Evolutionary conservation across 805 yeast species (phyloP).

Genomic region (Cyberlindnera amylophila): DNA sequence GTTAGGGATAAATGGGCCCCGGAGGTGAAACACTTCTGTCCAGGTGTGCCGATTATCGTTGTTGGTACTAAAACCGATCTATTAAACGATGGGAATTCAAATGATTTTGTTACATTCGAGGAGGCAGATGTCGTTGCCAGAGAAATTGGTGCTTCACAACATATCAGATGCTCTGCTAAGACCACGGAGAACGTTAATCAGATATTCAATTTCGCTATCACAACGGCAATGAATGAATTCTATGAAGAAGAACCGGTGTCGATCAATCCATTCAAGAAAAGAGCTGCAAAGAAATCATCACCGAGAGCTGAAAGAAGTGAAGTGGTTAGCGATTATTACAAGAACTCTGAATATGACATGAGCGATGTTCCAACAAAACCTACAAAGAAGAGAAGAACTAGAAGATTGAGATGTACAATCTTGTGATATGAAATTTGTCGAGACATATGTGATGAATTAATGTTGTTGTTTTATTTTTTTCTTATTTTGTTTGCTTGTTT

Average conservation of each 20-base stretch:
- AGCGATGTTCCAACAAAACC: slow-evolving; percentile 5
- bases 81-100: slow-evolving; percentile 15
- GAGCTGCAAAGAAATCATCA: slow-evolving; percentile 4
- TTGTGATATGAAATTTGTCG: too few species aligned
- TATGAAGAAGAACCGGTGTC: slow-evolving; percentile 9
- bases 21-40: slow-evolving; percentile 80
- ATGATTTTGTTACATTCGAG: slow-evolving; percentile 42
- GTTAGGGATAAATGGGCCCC: slow-evolving; percentile 84
- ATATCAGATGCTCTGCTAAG: slow-evolving; percentile 78
- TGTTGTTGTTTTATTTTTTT: background rate
- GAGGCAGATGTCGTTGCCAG: slow-evolving; percentile 41
- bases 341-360: slow-evolving; percentile 18
- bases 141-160: slow-evolving; percentile 64
- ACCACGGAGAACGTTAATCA: slow-evolving; percentile 59
- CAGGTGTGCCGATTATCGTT: slow-evolving; percentile 68
- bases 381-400: slow-evolving; percentile 5
- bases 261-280: slow-evolving; percentile 12
- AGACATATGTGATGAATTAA: too few species aligned
- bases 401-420: slow-evolving; percentile 10
- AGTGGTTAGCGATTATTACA: slow-evolving; percentile 14
- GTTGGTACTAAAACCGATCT: slow-evolving; percentile 84
- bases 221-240: slow-evolving; percentile 22
- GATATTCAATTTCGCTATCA: slow-evolving; percentile 60
- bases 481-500: too few species aligned
- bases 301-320: slow-evolving; percentile 1